These are phyloP conservation scores for Dictyostelium discoideum DNA, from an alignment of 78 protist genomes.

Conservation along the genomic window DNA sequence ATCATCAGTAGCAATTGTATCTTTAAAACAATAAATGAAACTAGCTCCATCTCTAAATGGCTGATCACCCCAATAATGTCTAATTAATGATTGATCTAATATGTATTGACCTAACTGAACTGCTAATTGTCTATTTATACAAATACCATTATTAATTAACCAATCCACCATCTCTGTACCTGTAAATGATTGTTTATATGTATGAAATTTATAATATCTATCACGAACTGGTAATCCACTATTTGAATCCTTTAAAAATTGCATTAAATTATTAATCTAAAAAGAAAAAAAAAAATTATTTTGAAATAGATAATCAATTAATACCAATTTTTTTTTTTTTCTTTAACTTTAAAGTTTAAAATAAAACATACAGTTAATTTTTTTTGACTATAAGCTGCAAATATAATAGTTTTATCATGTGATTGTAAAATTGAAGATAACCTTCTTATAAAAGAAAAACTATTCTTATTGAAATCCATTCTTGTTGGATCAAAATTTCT, in stretches of 20 bases:
- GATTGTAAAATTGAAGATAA: conserved; percentile 23
- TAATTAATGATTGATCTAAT: conserved; percentile 49
- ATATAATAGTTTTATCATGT: conserved; percentile 53
- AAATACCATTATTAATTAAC: conserved; percentile 38
- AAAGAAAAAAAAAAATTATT: not conserved
- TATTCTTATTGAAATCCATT: not conserved
- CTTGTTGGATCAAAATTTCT: not conserved
- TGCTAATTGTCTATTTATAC: conserved; percentile 18
- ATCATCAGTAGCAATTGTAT: conserved; percentile 56
- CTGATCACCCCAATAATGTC: conserved; percentile 64
- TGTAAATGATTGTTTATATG: conserved; percentile 49
- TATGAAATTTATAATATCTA: conserved; percentile 46
- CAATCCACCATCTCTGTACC: conserved; percentile 73
- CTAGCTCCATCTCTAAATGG: conserved; percentile 45
- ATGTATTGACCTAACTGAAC: conserved; percentile 64
- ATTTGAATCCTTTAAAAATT: conserved; percentile 21
- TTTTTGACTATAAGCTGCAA: conserved; percentile 13
- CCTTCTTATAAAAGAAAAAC: conserved; percentile 39
- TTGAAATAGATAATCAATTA: not conserved
- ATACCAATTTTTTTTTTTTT: not conserved
- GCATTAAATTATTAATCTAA: conserved; percentile 40
- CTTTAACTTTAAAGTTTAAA: not conserved
- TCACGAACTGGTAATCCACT: conserved; percentile 36
- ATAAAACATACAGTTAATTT: conserved; percentile 20
- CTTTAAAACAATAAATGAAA: conserved; percentile 46